phyloP scores from a whole-genome alignment of 139 green algal species.

The Coelastrella sp. region DNA sequence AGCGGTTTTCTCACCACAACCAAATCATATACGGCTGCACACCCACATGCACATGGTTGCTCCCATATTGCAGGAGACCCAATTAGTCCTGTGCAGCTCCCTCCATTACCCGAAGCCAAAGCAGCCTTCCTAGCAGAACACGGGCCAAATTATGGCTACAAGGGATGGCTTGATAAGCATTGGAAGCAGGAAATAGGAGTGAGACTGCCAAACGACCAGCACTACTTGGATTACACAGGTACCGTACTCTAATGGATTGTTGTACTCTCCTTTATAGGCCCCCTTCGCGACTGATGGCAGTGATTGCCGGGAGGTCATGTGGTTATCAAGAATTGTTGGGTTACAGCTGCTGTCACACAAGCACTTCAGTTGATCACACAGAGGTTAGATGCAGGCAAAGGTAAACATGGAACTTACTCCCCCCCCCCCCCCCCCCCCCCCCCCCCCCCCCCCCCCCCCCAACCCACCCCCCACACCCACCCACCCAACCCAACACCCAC shows the following conservation, averaged over 20 bases:
- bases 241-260: not conserved
- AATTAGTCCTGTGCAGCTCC: not conserved
- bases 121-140: not conserved
- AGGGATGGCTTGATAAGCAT: conserved; percentile 64
- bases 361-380: no score
- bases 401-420: no score
- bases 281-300: not conserved
- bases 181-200: conserved; percentile 68
- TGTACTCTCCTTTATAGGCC: not conserved
- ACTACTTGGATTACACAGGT: conserved; percentile 84
- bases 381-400: no score
- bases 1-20: no score
- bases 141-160: conserved; percentile 62
- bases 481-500: no score
- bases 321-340: not conserved
- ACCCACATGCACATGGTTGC: no score
- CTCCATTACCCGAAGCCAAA: conserved; percentile 3
- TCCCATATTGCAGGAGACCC: no score
- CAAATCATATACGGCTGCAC: no score
- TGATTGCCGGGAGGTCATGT: not conserved
- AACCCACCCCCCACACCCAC: no score
- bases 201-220: conserved; percentile 62
- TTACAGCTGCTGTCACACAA: no score
- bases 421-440: no score
- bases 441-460: no score